These are phyloP conservation scores for Adiantum capillusveneris DNA, from an alignment of 75 land plant genomes.

Conservation along the genomic window DNA sequence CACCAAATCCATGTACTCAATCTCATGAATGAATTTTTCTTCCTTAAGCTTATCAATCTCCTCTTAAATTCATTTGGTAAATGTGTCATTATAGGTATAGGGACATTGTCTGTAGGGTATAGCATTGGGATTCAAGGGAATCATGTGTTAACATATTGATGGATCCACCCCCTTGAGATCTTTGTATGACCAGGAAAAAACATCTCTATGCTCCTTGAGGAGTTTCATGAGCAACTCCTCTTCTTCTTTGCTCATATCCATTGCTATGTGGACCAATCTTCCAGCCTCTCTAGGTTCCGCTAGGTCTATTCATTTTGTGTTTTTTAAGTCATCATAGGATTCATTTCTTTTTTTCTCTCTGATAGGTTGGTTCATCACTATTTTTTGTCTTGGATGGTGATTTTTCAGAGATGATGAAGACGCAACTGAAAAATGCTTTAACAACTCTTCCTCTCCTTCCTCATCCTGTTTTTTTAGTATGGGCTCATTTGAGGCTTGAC, in stretches of 20 bases:
- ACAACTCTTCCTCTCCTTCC: too few species aligned
- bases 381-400: too few species aligned
- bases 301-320: too few species aligned
- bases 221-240: neutral
- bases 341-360: too few species aligned
- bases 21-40: slow-evolving; percentile 10
- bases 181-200: slow-evolving; percentile 19
- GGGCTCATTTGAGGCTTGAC: too few species aligned
- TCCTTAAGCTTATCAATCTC: slow-evolving; percentile 8
- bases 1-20: slow-evolving; percentile 9
- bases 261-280: neutral
- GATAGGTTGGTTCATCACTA: too few species aligned
- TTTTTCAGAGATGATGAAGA: too few species aligned
- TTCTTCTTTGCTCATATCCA: neutral
- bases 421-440: too few species aligned
- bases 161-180: slow-evolving; percentile 11
- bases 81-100: slow-evolving; percentile 3
- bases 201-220: neutral
- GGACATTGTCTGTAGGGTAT: neutral
- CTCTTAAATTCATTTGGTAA: neutral
- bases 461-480: too few species aligned
- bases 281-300: too few species aligned
- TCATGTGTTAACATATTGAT: neutral
- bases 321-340: too few species aligned
- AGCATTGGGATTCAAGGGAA: neutral